Evolutionary conservation across 2,329 filamentous ascomycete genomes (phyloP), one percentile per base, ranked within the genome.

Genomic region (Kalaharituber pfeilii): DNA sequence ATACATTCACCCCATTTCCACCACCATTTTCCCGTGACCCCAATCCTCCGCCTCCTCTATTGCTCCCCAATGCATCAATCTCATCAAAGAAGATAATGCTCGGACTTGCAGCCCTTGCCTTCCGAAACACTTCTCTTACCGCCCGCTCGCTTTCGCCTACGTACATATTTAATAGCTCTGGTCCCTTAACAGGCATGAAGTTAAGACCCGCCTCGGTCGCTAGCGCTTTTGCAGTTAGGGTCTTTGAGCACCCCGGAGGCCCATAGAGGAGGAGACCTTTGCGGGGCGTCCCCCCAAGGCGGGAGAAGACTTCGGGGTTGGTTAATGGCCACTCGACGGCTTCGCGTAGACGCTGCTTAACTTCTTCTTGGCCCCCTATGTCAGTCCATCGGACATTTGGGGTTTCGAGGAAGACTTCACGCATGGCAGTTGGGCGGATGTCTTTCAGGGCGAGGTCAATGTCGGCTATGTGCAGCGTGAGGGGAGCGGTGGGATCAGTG

Each of bases 61-160:
- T 73, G 29, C 75, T 74, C 33, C 74, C 76, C 54, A 83, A 80
- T 0, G 78, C 73, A 65, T 83, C 80, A 56, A 83, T 81, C 62
- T 83, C 80, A 62, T 83, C 80, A 60, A 83, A 83, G 68, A 83
- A 83, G 56, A 83, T 77, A 63, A 83, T 80, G 63, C 78, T 80
- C 1, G 80, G 80, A 55, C 76, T 74, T 15, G 79, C 80, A 13
- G 76, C 74, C 25, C 77, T 71, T 5, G 80, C 80, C 65, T 81
- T 81, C 29, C 76, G 71, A 64, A 83, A 83, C 1, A 82, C 72
- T 59, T 82, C 79, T 25, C 80, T 72, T 29, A 82, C 70, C 1
- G 76, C 74, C n/a, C 78, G 72, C 65, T 83, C 80, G 1, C 78
- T 80, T 62, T 83, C 80, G 39, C 80, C 80, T 25, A 83, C 79